Percentiles rank a stretch among this genome's conserved stretches.
Conservation (phyloP, 106 monocot species). For the Amphibolis antarctica region DNA sequence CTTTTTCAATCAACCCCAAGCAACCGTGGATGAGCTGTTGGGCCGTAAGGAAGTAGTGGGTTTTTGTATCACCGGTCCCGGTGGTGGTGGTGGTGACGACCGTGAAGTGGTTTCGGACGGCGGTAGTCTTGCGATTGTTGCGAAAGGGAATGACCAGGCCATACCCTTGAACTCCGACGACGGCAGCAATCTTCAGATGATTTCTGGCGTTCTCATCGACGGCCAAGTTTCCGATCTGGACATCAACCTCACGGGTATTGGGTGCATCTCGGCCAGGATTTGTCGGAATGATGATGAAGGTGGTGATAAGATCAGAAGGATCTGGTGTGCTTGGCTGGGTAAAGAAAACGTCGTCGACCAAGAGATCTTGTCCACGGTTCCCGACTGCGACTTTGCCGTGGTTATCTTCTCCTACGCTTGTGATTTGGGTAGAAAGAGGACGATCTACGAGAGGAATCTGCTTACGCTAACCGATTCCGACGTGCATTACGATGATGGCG, state of each 20-base stretch:
- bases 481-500: slow-evolving; percentile 32
- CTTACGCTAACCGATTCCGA: slow-evolving; percentile 25
- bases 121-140: background rate
- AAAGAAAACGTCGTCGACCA: slow-evolving; percentile 21
- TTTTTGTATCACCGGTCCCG: too few relatives aligned
- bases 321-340: slow-evolving; percentile 94
- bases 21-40: slow-evolving; percentile 9
- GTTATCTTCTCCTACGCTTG: slow-evolving; percentile 48
- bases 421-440: slow-evolving; percentile 49
- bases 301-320: slow-evolving; percentile 25
- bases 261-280: slow-evolving; percentile 38
- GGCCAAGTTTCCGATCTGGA: slow-evolving; percentile 29
- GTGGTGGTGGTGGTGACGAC: slow-evolving; percentile 1
- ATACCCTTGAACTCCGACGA: background rate
- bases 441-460: slow-evolving; percentile 16
- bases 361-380: slow-evolving; percentile 5
- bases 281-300: slow-evolving; percentile 13
- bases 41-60: too few relatives aligned
- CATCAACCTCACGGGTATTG: slow-evolving; percentile 39
- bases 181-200: slow-evolving; percentile 6
- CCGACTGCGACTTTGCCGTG: slow-evolving; percentile 54
- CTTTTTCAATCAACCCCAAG: slow-evolving; percentile 37
- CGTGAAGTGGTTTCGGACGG: slow-evolving; percentile 22
- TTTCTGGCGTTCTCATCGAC: slow-evolving; percentile 35
- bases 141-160: background rate